Evolutionary conservation across 805 yeast genomes (phyloP).

Genomic region (Pichia nanzhaoensis): DNA sequence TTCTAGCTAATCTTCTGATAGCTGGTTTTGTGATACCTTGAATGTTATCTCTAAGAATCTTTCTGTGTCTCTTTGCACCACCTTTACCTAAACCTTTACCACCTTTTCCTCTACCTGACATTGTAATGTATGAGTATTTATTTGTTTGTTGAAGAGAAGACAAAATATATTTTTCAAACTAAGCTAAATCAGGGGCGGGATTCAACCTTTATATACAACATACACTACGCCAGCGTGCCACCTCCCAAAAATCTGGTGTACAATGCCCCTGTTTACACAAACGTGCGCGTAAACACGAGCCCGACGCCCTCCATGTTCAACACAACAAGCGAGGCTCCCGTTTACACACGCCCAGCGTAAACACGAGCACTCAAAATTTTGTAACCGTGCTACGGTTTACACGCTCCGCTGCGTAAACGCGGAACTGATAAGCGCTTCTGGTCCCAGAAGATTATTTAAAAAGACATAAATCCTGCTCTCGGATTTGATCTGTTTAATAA

Average conservation of each 20-base stretch:
- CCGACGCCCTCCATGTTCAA: no score
- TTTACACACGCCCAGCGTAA: slow-evolving; percentile 5
- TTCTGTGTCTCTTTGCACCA: slow-evolving; percentile 99
- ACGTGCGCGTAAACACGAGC: neutral
- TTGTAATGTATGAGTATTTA: slow-evolving; percentile 35
- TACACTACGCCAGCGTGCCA: no score
- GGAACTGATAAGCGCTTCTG: neutral
- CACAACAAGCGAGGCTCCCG: slow-evolving; percentile 4
- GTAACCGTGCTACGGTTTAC: slow-evolving; percentile 1
- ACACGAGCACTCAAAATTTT: no score
- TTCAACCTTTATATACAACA: no score
- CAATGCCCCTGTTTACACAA: neutral
- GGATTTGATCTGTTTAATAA: no score
- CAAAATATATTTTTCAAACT: neutral
- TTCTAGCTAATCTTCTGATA: slow-evolving; percentile 99
- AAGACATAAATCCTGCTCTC: no score
- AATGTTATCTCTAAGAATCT: slow-evolving; percentile 98
- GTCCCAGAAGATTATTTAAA: no score
- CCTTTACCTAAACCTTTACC: slow-evolving; percentile 99
- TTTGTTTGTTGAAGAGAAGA: slow-evolving; percentile 11
- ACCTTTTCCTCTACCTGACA: slow-evolving; percentile 99
- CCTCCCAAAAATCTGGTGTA: no score
- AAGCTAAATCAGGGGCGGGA: no score
- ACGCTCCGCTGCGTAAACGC: neutral
- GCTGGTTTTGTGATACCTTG: slow-evolving; percentile 99